Evolutionary conservation across 129 eudicot species (phyloP), one percentile per base, ranked within the genome.

Genomic region (Artemisia tridentata): DNA sequence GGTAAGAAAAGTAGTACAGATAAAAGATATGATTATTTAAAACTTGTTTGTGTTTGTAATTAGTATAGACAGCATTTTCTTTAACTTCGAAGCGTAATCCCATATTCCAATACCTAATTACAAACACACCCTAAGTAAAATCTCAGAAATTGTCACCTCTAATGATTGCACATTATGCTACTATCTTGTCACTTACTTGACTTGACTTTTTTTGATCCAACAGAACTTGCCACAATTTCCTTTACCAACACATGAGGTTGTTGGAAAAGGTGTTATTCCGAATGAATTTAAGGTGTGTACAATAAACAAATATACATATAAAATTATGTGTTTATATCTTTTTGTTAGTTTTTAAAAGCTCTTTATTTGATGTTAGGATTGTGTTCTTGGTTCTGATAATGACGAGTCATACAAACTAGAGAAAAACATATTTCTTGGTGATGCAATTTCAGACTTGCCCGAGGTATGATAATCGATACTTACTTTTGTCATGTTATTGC

Each of bases 211-310:
- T 29, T 69, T 71, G 14, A 52, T 55, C 8, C 54, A 69, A 49
- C 86, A 90, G 97, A 81, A 14, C 57, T 80, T 90, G 72, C 97
- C 97, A 13, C 84, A 83, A 19, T 90, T 72, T 47, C 95, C 97
- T 5, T 64, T 87, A 62, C 95, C 97, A 1, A 90, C 95, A 15
- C 97, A 90, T 47, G 74, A 81, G 63, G 84, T 85, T 63, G 69
- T 79, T 20, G 85, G 80, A 5, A 80, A 67, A 69, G 95, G 91
- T 16, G 84, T 79, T 51, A 77, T 81, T 23, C 78, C 85, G 1
- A 45, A 16, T 4, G 91, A 87, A 49, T 90, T 75, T 53, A 82
- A 87, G 95, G 95, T 87, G 27, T 3, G 66, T 16, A 51, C 31
- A 27, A 21, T 38, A 38, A 48, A 12, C 59, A 34, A 23, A 47